A percentile compares a stretch with the other conserved stretches of the same genome.
These are phyloP conservation scores for Telopea speciosissima DNA, from an alignment of 177 flowering plant species.

Conservation along the genomic window DNA sequence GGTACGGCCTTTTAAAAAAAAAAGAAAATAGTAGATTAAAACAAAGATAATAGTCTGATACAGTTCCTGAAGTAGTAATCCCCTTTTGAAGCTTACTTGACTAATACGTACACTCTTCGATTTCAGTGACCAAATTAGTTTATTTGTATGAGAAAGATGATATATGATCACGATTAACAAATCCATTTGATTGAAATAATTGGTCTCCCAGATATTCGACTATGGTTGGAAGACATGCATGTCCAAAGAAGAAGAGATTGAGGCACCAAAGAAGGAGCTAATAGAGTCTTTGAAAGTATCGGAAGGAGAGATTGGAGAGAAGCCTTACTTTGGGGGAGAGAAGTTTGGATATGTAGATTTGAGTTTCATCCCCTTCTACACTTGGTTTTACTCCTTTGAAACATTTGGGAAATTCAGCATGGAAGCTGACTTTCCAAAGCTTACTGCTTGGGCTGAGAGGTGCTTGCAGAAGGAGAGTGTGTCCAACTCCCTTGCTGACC, in stretches of 20 bases:
- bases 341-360: slow-evolving; percentile 18
- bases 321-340: slow-evolving; percentile 21
- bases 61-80: no score
- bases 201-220: slow-evolving; percentile 5
- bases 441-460: slow-evolving; percentile 14
- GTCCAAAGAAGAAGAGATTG: slow-evolving; percentile 13
- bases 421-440: no score
- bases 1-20: no score
- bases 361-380: slow-evolving; percentile 10
- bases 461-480: slow-evolving; percentile 27
- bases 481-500: slow-evolving; percentile 18
- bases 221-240: slow-evolving; percentile 2
- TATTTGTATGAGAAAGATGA: no score
- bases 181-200: no score
- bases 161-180: background rate
- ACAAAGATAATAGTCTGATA: no score
- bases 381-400: no score
- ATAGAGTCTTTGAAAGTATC: slow-evolving; percentile 11
- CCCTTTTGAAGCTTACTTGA: no score
- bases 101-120: no score
- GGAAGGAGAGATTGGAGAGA: slow-evolving; percentile 17
- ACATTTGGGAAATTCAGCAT: no score
- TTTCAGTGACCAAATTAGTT: no score
- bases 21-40: no score
- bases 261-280: slow-evolving; percentile 14